These are phyloP conservation scores for Miscanthus lutarioriparius DNA, from an alignment of 176 grass and related monocot genomes.

Conservation along the genomic window DNA sequence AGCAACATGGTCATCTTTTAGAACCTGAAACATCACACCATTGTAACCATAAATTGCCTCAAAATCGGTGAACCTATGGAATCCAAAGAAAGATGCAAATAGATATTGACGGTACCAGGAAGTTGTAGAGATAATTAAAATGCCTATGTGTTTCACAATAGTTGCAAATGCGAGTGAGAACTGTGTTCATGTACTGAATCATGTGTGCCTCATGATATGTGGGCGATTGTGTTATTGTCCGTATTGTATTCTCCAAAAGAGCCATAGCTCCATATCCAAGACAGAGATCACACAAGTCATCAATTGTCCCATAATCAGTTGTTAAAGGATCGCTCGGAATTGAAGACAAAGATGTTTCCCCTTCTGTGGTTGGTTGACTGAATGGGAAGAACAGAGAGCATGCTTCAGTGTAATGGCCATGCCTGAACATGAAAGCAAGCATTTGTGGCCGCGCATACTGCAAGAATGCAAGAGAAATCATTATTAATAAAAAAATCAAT, in stretches of 20 bases:
- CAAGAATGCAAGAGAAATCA: conserved; percentile 19
- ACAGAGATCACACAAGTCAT: conserved; percentile 92
- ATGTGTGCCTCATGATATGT: conserved; percentile 54
- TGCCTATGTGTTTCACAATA: conserved; percentile 95
- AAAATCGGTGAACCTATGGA: background rate
- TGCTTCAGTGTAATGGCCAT: conserved; percentile 85
- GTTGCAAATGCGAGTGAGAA: conserved; percentile 83
- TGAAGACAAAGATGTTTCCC: conserved; percentile 51
- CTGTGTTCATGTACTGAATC: conserved; percentile 69
- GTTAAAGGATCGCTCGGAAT: conserved; percentile 74
- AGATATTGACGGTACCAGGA: conserved; percentile 65
- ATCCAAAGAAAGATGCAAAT: conserved; percentile 23
- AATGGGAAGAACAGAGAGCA: conserved; percentile 85
- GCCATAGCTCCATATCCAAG: conserved; percentile 85
- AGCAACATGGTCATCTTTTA: conserved; percentile 91
- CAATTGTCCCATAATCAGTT: conserved; percentile 89
- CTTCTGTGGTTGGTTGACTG: conserved; percentile 50
- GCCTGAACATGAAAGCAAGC: conserved; percentile 93
- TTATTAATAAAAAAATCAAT: conserved; percentile 26
- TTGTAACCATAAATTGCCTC: conserved; percentile 23
- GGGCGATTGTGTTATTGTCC: conserved; percentile 55
- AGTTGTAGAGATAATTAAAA: conserved; percentile 97
- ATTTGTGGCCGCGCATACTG: conserved; percentile 84
- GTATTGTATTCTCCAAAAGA: conserved; percentile 70
- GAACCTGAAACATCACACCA: conserved; percentile 56